phyloP scores from a whole-genome alignment of 352 stramenopile genomes.

The Phytophthora cactorum region DNA sequence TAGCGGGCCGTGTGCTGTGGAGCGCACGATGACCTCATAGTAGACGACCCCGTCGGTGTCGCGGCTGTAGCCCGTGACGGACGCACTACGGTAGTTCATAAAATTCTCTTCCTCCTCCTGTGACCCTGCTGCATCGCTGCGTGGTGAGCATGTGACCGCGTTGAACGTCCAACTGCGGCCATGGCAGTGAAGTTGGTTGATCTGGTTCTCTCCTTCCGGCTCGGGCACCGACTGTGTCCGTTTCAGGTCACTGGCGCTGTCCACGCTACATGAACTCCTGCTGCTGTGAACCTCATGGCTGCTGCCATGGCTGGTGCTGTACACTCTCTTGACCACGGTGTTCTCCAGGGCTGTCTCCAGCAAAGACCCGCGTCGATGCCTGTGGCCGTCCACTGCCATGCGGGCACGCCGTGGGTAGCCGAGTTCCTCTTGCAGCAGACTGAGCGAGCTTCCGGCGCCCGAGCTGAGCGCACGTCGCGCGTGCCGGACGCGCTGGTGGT shows the following conservation, averaged over 20 bases:
- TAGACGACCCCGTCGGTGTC: slow-evolving; percentile 80
- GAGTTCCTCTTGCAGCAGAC: slow-evolving; percentile 76
- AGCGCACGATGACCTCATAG: slow-evolving; percentile 82
- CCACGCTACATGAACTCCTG: slow-evolving; percentile 25
- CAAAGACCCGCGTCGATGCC: slow-evolving; percentile 43
- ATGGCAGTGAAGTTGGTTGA: slow-evolving; percentile 20
- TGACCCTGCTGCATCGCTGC: slow-evolving; percentile 24
- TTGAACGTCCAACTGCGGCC: slow-evolving; percentile 38
- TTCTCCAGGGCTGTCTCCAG: slow-evolving; percentile 42
- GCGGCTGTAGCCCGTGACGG: slow-evolving; percentile 75
- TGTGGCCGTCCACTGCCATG: slow-evolving; percentile 21
- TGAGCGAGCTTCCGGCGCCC: slow-evolving; percentile 50
- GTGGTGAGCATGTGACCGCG: slow-evolving; percentile 29
- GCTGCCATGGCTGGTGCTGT: slow-evolving; percentile 35
- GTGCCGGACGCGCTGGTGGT: slow-evolving; percentile 29
- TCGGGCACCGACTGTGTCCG: slow-evolving; percentile 36
- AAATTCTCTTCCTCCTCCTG: slow-evolving; percentile 72
- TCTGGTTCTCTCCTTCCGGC: slow-evolving; percentile 37
- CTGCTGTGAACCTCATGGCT: slow-evolving; percentile 22
- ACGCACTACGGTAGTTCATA: slow-evolving; percentile 67
- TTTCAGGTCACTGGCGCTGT: slow-evolving; percentile 26
- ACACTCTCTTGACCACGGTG: slow-evolving; percentile 17
- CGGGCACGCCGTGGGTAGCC: slow-evolving; percentile 57
- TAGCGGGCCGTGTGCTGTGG: slow-evolving; percentile 62
- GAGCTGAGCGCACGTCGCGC: slow-evolving; percentile 66